phyloP scores from a whole-genome alignment of 73 alveolate species.

The Tetrahymena borealis region DNA sequence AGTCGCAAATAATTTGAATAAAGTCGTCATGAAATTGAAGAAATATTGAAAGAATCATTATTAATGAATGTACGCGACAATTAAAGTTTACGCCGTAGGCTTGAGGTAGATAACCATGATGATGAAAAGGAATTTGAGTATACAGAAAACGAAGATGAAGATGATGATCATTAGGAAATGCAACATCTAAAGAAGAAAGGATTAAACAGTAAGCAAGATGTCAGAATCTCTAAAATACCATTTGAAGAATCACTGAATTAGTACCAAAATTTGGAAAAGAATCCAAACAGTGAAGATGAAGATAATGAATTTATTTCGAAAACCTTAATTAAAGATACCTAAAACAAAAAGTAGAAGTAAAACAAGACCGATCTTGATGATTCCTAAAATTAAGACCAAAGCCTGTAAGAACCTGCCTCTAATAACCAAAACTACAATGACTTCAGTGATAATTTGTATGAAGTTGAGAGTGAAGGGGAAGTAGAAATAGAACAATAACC shows the following conservation, averaged over 20 bases:
- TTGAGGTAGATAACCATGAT: not conserved
- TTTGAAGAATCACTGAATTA: slow-evolving; percentile 12
- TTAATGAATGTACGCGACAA: not conserved
- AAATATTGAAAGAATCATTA: not conserved
- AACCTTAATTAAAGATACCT: not conserved
- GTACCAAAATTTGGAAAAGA: not conserved
- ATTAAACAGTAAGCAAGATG: not conserved
- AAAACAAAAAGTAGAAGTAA: not conserved
- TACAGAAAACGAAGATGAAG: not conserved
- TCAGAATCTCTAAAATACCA: not conserved
- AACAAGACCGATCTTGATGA: not conserved
- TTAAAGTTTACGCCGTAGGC: not conserved
- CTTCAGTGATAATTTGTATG: not conserved
- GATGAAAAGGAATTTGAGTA: not conserved
- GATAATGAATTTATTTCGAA: not conserved
- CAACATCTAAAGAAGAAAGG: not conserved
- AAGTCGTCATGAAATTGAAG: not conserved
- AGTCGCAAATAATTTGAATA: not conserved
- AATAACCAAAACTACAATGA: slow-evolving; percentile 1
- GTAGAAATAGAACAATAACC: slow-evolving; percentile 1
- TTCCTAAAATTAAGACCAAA: slow-evolving; percentile 3
- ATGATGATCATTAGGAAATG: not conserved
- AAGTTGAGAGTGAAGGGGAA: not conserved
- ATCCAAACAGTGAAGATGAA: slow-evolving; percentile 19
- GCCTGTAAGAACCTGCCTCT: slow-evolving; percentile 9